Percentiles rank a stretch among this genome's conserved stretches.
Conservation (phyloP, 2,329 filamentous ascomycete species). For the Bipolaris victoriae region DNA sequence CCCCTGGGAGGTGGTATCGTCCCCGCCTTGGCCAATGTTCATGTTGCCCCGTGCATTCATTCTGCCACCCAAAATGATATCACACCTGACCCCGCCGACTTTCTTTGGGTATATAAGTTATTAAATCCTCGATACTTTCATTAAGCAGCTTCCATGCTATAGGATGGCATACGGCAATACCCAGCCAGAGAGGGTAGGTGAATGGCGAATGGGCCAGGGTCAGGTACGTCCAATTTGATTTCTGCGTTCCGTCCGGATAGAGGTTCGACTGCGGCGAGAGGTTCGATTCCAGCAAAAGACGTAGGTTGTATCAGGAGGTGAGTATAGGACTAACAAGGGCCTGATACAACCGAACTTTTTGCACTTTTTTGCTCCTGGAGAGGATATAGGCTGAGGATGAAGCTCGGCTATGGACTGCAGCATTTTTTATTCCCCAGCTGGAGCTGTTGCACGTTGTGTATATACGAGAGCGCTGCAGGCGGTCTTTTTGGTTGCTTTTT, state of each 20-base stretch:
- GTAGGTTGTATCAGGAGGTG: not conserved
- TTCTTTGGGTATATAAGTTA: conserved; percentile 1
- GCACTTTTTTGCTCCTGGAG: not conserved
- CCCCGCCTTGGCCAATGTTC: conserved; percentile 5
- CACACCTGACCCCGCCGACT: not conserved
- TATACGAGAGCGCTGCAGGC: too few species aligned
- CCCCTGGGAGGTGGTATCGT: not conserved
- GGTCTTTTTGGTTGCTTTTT: not conserved
- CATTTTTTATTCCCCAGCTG: not conserved
- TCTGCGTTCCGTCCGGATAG: not conserved
- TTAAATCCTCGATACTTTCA: not conserved
- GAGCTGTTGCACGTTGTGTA: too few species aligned
- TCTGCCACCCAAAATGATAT: not conserved
- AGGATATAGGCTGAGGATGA: not conserved
- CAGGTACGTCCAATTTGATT: not conserved
- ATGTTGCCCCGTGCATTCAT: conserved; percentile 1
- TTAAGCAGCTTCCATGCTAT: conserved; percentile 5
- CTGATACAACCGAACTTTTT: conserved; percentile 3
- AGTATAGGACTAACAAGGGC: not conserved
- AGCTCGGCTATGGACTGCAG: not conserved
- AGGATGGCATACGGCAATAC: conserved; percentile 1
- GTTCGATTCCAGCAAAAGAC: conserved; percentile 2
- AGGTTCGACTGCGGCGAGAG: conserved; percentile 6
- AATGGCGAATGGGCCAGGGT: not conserved
- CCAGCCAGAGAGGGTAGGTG: not conserved